These are phyloP conservation scores for Chondrus crispus DNA, from an alignment of 23 red algal genomes.

Conservation along the genomic window DNA sequence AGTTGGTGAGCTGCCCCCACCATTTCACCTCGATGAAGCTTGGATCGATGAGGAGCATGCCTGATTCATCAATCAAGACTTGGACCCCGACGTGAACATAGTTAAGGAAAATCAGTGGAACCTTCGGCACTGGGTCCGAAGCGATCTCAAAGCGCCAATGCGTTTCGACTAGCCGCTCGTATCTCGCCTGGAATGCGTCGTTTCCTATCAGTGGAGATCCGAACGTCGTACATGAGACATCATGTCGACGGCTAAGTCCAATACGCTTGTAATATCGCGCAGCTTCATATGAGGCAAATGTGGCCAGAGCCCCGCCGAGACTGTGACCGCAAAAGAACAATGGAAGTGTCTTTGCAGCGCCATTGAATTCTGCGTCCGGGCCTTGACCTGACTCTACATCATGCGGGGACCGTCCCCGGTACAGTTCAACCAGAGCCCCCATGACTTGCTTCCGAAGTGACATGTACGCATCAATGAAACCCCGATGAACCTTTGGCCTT, in stretches of 20 bases:
- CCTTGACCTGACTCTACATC: neutral
- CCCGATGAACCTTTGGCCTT: constrained; percentile 57
- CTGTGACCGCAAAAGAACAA: constrained; percentile 71
- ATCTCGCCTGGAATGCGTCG: constrained; percentile 62
- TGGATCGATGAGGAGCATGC: constrained; percentile 79
- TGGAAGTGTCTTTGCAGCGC: constrained; percentile 22
- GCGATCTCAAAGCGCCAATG: constrained; percentile 85
- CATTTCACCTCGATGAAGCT: constrained; percentile 76
- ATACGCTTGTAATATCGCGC: constrained; percentile 71
- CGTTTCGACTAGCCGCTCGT: constrained; percentile 64
- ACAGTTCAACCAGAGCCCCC: constrained; percentile 55
- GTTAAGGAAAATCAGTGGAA: constrained; percentile 33
- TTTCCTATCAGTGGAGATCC: constrained; percentile 70
- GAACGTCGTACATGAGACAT: constrained; percentile 78
- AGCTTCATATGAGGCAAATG: constrained; percentile 71
- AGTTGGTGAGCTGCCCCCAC: constrained; percentile 55
- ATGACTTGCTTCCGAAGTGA: constrained; percentile 51
- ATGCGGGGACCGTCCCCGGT: neutral
- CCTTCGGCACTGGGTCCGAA: constrained; percentile 54
- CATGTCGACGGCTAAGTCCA: constrained; percentile 50
- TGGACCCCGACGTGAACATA: constrained; percentile 78
- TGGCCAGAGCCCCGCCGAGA: constrained; percentile 61
- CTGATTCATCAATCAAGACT: constrained; percentile 74
- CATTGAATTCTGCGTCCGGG: neutral
- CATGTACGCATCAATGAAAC: constrained; percentile 62